Conservation (phyloP, 2,329 filamentous ascomycete genomes). For the Decorospora gaudefroyi region DNA sequence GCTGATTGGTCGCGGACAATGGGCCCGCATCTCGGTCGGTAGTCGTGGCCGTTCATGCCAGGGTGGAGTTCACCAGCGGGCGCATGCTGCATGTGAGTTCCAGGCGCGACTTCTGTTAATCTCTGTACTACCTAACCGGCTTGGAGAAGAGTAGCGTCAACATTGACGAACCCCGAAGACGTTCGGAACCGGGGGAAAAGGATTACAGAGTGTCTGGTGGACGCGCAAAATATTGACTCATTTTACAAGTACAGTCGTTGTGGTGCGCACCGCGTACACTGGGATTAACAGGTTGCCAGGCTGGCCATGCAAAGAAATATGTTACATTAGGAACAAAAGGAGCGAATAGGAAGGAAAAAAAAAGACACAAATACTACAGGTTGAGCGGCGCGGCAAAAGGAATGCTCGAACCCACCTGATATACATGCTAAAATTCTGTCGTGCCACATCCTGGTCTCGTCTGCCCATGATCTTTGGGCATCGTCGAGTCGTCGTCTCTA, state of each 20-base stretch:
- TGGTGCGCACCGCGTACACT: too few species aligned
- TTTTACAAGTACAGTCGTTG: not conserved
- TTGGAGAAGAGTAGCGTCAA: not conserved
- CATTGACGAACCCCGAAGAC: not conserved
- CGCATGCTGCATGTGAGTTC: too few species aligned
- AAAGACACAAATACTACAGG: conserved; percentile 2
- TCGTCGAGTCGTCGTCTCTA: conserved; percentile 4
- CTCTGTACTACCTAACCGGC: conserved; percentile 2
- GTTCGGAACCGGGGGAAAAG: not conserved
- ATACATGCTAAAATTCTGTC: not conserved
- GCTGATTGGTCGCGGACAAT: conserved; percentile 1
- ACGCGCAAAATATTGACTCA: not conserved
- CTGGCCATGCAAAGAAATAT: conserved; percentile 7
- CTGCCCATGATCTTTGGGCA: conserved; percentile 4
- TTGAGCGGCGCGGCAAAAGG: conserved; percentile 5
- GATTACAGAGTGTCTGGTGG: not conserved
- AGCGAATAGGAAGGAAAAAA: not conserved
- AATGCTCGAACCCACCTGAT: conserved; percentile 8
- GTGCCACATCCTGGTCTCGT: conserved; percentile 4
- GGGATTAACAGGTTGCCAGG: conserved; percentile 4
- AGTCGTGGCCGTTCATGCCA: conserved; percentile 1
- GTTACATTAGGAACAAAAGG: conserved; percentile 15
- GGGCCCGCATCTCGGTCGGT: not conserved
- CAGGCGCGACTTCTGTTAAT: too few species aligned
- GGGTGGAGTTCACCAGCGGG: not conserved